A percentile compares a stretch with the other conserved stretches of the same genome.
Evolutionary conservation across 805 yeast genomes (phyloP).

Genomic region (Tetrapisispora pingtungensis): DNA sequence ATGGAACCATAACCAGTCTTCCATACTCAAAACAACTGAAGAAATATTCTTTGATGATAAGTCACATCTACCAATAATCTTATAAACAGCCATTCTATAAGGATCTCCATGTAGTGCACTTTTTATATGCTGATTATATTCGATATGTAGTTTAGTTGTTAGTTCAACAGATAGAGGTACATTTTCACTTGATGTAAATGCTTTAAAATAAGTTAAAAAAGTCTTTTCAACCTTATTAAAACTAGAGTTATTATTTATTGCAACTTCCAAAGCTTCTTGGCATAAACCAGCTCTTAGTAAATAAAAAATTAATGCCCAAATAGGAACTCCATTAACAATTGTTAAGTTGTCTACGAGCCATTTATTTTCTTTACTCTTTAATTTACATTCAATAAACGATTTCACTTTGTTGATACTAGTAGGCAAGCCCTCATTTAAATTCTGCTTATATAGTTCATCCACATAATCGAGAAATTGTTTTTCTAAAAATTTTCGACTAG

Average conservation of each 20-base stretch:
- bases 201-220: constrained; percentile 69
- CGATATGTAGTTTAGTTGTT: constrained; percentile 60
- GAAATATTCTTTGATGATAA: constrained; percentile 57
- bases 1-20: constrained; percentile 97
- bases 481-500: constrained; percentile 56
- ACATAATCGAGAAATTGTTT: constrained; percentile 67
- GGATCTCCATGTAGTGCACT: constrained; percentile 67
- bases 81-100: constrained; percentile 80
- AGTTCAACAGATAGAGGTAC: constrained; percentile 54
- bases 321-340: constrained; percentile 72
- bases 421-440: constrained; percentile 45
- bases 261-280: constrained; percentile 67
- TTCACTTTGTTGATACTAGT: constrained; percentile 63
- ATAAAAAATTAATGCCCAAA: constrained; percentile 90
- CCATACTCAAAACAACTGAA: constrained; percentile 65
- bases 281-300: constrained; percentile 74
- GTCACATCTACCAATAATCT: constrained; percentile 83
- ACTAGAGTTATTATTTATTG: constrained; percentile 51
- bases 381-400: constrained; percentile 44
- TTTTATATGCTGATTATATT: constrained; percentile 77
- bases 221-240: constrained; percentile 80
- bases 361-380: constrained; percentile 35
- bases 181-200: constrained; percentile 49
- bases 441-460: constrained; percentile 31
- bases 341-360: constrained; percentile 49